Conservation (phyloP, 768 basidiomycete genomes). For the Tricholoma flavovirens region DNA sequence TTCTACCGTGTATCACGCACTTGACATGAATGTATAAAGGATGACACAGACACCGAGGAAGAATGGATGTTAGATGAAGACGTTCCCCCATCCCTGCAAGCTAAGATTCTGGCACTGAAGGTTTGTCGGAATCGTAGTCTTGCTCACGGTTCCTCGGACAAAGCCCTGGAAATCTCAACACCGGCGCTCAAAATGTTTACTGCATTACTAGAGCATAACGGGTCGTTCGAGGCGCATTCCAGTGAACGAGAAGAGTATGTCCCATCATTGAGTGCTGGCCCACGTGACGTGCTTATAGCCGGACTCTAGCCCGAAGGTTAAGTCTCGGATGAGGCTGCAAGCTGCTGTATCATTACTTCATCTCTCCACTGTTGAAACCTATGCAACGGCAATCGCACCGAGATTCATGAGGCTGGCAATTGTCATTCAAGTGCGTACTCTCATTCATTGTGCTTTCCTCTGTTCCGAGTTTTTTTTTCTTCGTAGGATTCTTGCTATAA, state of each 20-base stretch:
- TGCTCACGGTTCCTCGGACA: conserved; percentile 52
- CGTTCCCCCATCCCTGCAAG: conserved; percentile 50
- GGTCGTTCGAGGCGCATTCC: conserved; percentile 45
- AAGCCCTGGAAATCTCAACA: conserved; percentile 59
- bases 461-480: background rate
- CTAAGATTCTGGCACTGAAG: conserved; percentile 75
- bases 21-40: conserved; percentile 29
- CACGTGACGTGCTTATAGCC: conserved; percentile 4
- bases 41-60: conserved; percentile 52
- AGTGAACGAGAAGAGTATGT: conserved; percentile 40
- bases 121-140: conserved; percentile 78
- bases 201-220: conserved; percentile 62
- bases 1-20: background rate
- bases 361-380: conserved; percentile 55
- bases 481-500: conserved; percentile 81
- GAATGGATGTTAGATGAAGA: conserved; percentile 77
- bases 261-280: conserved; percentile 6
- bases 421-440: conserved; percentile 62
- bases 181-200: conserved; percentile 76
- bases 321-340: conserved; percentile 76
- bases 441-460: background rate
- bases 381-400: conserved; percentile 48
- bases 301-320: conserved; percentile 46
- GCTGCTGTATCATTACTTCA: conserved; percentile 80
- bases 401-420: conserved; percentile 69